Evolutionary conservation across 139 green algal species (phyloP).

Genomic region (Asterochloris erici): DNA sequence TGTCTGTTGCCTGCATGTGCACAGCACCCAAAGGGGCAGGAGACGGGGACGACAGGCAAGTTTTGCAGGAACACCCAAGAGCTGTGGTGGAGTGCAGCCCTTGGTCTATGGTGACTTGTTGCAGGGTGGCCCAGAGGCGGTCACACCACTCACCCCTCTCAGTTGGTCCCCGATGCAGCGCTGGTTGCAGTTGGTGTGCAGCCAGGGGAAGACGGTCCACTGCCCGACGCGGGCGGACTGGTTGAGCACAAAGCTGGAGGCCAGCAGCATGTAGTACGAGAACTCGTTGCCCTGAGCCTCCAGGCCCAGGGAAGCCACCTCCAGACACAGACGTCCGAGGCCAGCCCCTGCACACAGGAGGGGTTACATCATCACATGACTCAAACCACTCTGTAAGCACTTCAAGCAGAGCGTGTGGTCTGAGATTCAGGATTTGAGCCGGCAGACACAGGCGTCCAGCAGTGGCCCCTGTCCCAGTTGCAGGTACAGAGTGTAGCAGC

Average conservation of each 20-base stretch:
- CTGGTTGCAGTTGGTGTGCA: slow-evolving; percentile 74
- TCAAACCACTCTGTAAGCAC: neutral
- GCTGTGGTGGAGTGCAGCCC: too few relatives aligned
- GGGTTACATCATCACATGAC: neutral
- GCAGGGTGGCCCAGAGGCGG: too few relatives aligned
- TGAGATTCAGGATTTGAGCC: too few relatives aligned
- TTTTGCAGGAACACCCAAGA: too few relatives aligned
- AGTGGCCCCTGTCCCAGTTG: too few relatives aligned
- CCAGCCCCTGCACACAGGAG: slow-evolving; percentile 50
- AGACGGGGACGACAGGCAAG: too few relatives aligned
- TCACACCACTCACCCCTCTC: slow-evolving; percentile 40
- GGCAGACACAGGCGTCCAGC: too few relatives aligned
- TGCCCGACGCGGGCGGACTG: slow-evolving; percentile 30
- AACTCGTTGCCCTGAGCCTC: slow-evolving; percentile 90
- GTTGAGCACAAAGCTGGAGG: slow-evolving; percentile 90
- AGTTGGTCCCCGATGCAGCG: slow-evolving; percentile 69
- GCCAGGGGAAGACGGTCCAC: slow-evolving; percentile 77
- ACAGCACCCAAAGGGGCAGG: too few relatives aligned
- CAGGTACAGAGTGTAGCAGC: too few relatives aligned
- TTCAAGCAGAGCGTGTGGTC: too few relatives aligned
- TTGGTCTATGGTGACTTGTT: too few relatives aligned
- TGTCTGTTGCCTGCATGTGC: too few relatives aligned
- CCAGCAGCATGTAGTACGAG: slow-evolving; percentile 96
- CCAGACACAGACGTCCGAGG: slow-evolving; percentile 77
- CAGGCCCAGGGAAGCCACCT: slow-evolving; percentile 63